Base-by-base conservation (phyloP, 2,329 filamentous ascomycete species). In the Botrytis pseudocinerea region DNA sequence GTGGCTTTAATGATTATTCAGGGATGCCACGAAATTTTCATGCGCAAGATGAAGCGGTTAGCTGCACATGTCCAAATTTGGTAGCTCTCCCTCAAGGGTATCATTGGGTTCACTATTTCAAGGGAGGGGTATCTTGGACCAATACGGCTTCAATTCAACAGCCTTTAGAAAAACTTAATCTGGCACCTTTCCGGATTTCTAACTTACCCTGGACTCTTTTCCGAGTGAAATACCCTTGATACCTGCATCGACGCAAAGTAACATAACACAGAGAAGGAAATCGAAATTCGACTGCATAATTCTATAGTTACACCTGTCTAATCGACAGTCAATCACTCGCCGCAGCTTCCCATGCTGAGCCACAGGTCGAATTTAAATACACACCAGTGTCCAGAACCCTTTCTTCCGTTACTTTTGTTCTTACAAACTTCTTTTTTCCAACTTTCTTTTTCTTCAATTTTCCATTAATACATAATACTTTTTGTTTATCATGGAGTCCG, bases 171-270 rank as follows among this genome's bases (percentile, higher is more conserved):
- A 28, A 42, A 68, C 25, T 68, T 12, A 44, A 10, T n/a, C 35
- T 28, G 40, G 61, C 46, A 59, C 38, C 35, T 66, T 64, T 48
- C 28, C 28, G 7, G 60, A 40, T 51, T 22, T 25, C 28, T 40
- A 70, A 61, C 59, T 51, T 70, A 64, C n/a, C 69, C 48, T 54
- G 8, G n/a, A 35, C 16, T 35, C 20, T 25, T 40, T 64, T 12
- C 44, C 69, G 25, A 54, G 14, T 2, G 20, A 35, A 51, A 57
- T 44, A 46, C 38, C 70, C 70, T 65, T 71, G 44, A 12, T 69
- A 57, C 46, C 25, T 71, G 70, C 59, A 65, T 71, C 59, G 44
- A 59, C 18, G 59, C 44, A 71, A 59, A 66, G 46, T 66, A 66
- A 66, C 70, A 71, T 71, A 42, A 22, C 70, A 66, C 70, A 64